Conservation (phyloP, 768 basidiomycete species). For the Lactarius trivialis region DNA sequence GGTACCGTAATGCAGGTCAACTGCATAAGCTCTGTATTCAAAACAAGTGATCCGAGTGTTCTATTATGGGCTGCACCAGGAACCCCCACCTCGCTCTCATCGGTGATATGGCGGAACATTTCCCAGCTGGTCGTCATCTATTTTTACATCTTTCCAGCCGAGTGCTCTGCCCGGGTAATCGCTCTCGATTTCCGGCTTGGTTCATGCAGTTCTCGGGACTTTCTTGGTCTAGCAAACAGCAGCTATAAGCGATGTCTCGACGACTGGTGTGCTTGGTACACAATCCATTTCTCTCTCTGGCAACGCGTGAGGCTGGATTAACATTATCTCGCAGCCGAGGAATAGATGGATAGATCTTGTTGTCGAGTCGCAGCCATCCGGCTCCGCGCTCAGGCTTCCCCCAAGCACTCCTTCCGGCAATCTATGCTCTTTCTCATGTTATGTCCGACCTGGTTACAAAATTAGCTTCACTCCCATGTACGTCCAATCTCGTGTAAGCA, state of each 20-base stretch:
- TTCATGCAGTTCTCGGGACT: no score
- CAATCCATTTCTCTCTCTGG: neutral
- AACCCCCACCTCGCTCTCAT: conserved; percentile 7
- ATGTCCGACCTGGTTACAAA: neutral
- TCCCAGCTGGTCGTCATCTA: conserved; percentile 13
- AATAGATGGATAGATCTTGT: neutral
- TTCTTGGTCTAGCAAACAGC: no score
- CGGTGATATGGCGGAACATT: neutral
- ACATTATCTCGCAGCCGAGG: neutral
- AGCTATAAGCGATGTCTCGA: no score
- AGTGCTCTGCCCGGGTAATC: conserved; percentile 22
- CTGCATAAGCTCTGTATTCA: neutral
- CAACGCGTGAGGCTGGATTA: neutral
- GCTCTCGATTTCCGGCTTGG: neutral
- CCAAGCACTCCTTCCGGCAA: neutral
- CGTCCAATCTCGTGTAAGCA: neutral
- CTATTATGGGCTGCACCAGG: neutral
- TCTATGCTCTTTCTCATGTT: no score
- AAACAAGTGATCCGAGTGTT: neutral
- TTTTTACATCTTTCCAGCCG: conserved; percentile 20
- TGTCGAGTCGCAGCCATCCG: neutral
- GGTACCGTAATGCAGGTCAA: neutral
- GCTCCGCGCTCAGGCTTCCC: neutral
- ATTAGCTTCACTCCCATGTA: neutral
- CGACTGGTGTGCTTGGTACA: no score